phyloP scores from a whole-genome alignment of 1,284 basidiomycete genomes.

The Lentinus polychrous region DNA sequence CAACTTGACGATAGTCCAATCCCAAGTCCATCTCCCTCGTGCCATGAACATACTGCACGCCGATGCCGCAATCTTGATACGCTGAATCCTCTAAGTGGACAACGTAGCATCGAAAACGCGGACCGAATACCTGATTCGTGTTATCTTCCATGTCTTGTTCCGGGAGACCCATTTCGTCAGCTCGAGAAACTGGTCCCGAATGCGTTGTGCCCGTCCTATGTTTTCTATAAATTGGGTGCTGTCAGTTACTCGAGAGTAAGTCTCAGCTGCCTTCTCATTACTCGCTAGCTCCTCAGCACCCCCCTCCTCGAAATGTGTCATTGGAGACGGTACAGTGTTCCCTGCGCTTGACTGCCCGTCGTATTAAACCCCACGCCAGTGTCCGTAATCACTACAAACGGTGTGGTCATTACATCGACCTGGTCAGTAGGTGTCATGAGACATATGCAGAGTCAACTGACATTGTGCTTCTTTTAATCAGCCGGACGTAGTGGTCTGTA shows the following conservation, averaged over 20 bases:
- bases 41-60: conserved; percentile 17
- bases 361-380: conserved; percentile 24
- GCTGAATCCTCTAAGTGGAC: conserved; percentile 12
- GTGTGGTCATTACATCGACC: conserved; percentile 49
- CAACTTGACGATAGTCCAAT: conserved; percentile 9
- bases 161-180: conserved; percentile 6
- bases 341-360: conserved; percentile 6
- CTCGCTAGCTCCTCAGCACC: conserved; percentile 14
- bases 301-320: conserved; percentile 40
- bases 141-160: conserved; percentile 20
- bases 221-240: conserved; percentile 6
- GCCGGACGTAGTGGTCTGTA: conserved; percentile 46
- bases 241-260: background rate
- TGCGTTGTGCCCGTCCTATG: background rate
- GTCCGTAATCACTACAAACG: conserved; percentile 48
- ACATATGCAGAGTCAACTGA: conserved; percentile 7
- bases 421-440: conserved; percentile 34
- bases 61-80: conserved; percentile 27
- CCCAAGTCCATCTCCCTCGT: conserved; percentile 17
- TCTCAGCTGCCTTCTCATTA: conserved; percentile 5
- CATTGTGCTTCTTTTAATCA: conserved; percentile 21
- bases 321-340: conserved; percentile 43
- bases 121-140: conserved; percentile 24
- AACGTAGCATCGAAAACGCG: conserved; percentile 18
- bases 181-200: conserved; percentile 1